Percentiles rank a stretch among this genome's conserved stretches.
Evolutionary conservation across 2,329 filamentous ascomycete species (phyloP).

Genomic region (Botrytis tulipae): DNA sequence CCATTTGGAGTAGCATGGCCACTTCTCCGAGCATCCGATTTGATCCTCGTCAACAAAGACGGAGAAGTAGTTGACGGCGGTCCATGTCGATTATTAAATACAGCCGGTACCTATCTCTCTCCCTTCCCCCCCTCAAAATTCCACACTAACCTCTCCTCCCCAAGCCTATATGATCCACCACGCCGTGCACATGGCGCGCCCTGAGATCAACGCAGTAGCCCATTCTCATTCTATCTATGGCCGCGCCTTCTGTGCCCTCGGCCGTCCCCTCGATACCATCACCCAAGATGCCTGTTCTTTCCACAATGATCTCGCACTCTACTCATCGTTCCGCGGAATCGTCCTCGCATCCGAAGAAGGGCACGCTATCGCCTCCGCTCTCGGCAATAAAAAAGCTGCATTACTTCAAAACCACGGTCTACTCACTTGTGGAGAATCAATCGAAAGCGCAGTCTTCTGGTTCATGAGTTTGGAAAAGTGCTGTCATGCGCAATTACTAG

Average conservation of each 20-base stretch:
- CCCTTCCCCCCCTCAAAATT: background rate
- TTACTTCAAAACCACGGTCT: conserved; percentile 56
- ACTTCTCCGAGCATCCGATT: conserved; percentile 58
- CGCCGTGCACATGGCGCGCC: conserved; percentile 56
- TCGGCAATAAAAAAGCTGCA: conserved; percentile 51
- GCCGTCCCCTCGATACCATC: conserved; percentile 42
- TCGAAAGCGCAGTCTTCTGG: conserved; percentile 55
- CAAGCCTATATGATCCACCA: conserved; percentile 59
- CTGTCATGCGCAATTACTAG: conserved; percentile 50
- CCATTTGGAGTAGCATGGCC: conserved; percentile 40
- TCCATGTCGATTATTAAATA: conserved; percentile 36
- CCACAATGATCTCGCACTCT: conserved; percentile 45
- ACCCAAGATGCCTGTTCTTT: conserved; percentile 57
- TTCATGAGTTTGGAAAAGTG: conserved; percentile 52
- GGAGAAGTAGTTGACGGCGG: conserved; percentile 65
- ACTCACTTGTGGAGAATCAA: conserved; percentile 48
- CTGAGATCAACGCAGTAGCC: conserved; percentile 57
- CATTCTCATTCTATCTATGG: conserved; percentile 59
- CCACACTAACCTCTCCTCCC: background rate
- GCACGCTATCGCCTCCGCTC: conserved; percentile 45
- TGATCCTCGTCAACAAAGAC: conserved; percentile 63
- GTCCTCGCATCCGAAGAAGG: conserved; percentile 54
- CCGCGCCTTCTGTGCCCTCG: conserved; percentile 60
- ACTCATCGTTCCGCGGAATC: conserved; percentile 50
- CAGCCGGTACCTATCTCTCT: conserved; percentile 30